Base-by-base conservation (phyloP, 2,329 filamentous ascomycete genomes). In the Trichoderma atrobrunneum region DNA sequence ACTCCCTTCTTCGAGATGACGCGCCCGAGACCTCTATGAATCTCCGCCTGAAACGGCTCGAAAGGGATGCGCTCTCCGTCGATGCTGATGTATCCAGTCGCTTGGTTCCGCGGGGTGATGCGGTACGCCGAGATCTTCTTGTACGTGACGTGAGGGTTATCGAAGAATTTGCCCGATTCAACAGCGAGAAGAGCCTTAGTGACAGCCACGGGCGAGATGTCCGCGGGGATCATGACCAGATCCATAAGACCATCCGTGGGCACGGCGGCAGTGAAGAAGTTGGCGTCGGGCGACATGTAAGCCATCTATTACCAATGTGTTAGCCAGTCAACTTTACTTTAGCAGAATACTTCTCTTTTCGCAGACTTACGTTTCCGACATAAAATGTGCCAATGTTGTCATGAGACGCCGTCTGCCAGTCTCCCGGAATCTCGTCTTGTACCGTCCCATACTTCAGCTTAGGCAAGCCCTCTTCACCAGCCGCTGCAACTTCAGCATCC, bases 321-420 rank as follows among this genome's bases (percentile, higher is more conserved):
- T 62, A 70, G 66, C 16, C n/a, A n/a, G n/a, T n/a, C n/a, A n/a
- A 43, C 36, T 43, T 28, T 62, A 26, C n/a, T 12, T 5, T 10
- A 5, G 18, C 7, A 24, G 6, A 16, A 10, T 12, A 36, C 0
- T 14, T 26, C 5, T 36, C 28, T 32, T 43, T 3, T 18, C n/a
- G n/a, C 24, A 30, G 24, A 84, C 89, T 83, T 79, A 91, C 90
- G 80, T 98, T 99, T 74, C 96, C 96, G 36, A 91, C 93, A 82
- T 97, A 98, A 80, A 99, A 97, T 78, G 93, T 98, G 61, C 94
- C 94, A 70, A 99, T 85, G 34, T 91, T 93, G 74, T 96, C 90
- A 74, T 92, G 88, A 0, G 92, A 89, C 3, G 92, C 83, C 24
- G 92, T 83, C 73, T 92, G 87, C 94, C 96, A 99, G 60, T 89